Evolutionary conservation across 768 basidiomycete genomes (phyloP).

Genomic region (Tephrocybe rancida): DNA sequence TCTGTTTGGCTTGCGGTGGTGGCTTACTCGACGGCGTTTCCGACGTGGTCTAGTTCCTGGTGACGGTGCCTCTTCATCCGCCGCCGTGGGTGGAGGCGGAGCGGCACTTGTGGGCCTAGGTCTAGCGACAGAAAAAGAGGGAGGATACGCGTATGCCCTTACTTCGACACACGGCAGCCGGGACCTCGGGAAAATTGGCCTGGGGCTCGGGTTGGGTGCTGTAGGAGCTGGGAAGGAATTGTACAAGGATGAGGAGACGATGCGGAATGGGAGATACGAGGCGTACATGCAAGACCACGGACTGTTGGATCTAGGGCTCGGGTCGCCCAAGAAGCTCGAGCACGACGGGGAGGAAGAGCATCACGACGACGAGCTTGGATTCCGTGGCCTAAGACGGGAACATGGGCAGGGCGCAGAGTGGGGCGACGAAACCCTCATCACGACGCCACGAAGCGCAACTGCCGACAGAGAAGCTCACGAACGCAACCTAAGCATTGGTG

Average conservation of each 20-base stretch:
- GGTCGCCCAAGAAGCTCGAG: conserved; percentile 24
- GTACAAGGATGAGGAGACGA: conserved; percentile 15
- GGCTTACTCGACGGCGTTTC: conserved; percentile 42
- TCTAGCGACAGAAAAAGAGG: conserved; percentile 16
- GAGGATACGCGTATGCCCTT: conserved; percentile 44
- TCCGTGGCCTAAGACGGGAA: background rate
- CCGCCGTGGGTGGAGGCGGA: conserved; percentile 17
- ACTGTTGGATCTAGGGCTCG: conserved; percentile 32
- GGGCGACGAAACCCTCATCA: conserved; percentile 24
- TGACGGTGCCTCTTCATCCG: conserved; percentile 10
- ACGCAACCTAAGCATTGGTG: conserved; percentile 31
- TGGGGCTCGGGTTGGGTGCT: background rate
- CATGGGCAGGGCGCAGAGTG: background rate
- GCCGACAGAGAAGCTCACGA: background rate
- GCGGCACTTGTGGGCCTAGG: background rate
- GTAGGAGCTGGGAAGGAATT: conserved; percentile 1
- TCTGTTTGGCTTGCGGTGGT: conserved; percentile 59
- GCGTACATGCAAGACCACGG: conserved; percentile 39
- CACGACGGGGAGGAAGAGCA: conserved; percentile 23
- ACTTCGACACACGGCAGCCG: conserved; percentile 22
- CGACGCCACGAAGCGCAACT: background rate
- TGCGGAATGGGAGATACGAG: conserved; percentile 39
- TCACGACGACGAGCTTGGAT: conserved; percentile 9
- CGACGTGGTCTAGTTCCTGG: conserved; percentile 4
- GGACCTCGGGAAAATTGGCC: conserved; percentile 12